Percentiles rank a stretch among this genome's conserved stretches.
Evolutionary conservation across 331 rosid genomes (phyloP).

Genomic region (Rhamnella rubrinervis): DNA sequence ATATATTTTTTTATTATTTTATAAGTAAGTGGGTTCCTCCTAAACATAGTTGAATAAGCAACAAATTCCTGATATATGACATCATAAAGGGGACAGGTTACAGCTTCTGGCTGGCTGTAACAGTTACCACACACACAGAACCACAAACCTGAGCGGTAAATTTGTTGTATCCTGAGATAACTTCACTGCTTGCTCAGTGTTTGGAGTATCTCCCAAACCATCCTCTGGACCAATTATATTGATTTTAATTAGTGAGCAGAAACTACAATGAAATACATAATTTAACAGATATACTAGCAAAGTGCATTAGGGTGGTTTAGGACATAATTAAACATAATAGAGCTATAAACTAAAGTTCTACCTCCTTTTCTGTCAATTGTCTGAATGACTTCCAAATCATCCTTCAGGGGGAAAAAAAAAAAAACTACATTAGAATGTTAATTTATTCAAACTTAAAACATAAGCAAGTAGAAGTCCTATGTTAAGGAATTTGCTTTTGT

Average conservation of each 20-base stretch:
- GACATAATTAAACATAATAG: neutral
- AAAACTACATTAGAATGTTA: constrained; percentile 20
- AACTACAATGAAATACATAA: constrained; percentile 3
- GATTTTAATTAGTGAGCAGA: constrained; percentile 21
- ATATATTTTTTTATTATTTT: too few species aligned
- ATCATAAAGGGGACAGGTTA: constrained; percentile 2
- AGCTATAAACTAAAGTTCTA: neutral
- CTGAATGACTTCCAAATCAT: constrained; percentile 40
- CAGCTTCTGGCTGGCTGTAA: neutral
- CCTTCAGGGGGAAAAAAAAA: constrained; percentile 37
- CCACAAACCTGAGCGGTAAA: constrained; percentile 42
- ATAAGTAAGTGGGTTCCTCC: neutral
- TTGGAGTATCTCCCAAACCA: constrained; percentile 28
- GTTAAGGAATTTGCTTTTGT: too few species aligned
- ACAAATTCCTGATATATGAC: too few species aligned
- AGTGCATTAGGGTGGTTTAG: neutral
- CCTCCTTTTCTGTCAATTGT: constrained; percentile 40
- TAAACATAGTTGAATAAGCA: too few species aligned
- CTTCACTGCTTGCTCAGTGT: constrained; percentile 31
- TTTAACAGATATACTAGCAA: neutral
- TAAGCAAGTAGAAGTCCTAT: neutral
- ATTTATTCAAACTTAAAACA: constrained; percentile 7
- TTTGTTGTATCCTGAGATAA: constrained; percentile 31
- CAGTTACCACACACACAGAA: constrained; percentile 11
- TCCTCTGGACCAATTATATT: constrained; percentile 42